phyloP scores from a whole-genome alignment of 2,329 filamentous ascomycete genomes.

The Aspergillus ruber region DNA sequence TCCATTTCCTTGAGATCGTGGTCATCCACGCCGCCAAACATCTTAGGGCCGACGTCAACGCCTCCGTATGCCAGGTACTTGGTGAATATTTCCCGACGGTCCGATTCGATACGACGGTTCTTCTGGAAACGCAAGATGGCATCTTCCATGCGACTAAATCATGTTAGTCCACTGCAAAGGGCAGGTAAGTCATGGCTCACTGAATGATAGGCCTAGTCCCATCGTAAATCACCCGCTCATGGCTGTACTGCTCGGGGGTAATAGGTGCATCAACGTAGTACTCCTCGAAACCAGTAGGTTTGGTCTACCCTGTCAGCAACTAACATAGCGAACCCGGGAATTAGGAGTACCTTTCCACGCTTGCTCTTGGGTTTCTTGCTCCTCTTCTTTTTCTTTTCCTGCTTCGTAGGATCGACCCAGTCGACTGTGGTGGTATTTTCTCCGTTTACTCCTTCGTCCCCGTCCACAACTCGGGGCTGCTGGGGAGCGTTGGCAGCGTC shows the following conservation, averaged over 20 bases:
- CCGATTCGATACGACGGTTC: slow-evolving; percentile 64
- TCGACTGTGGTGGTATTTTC: slow-evolving; percentile 5
- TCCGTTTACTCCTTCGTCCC: slow-evolving; percentile 1
- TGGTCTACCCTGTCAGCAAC: slow-evolving; percentile 21
- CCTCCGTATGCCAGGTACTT: slow-evolving; percentile 81
- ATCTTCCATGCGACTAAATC: slow-evolving; percentile 66
- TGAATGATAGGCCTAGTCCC: slow-evolving; percentile 50
- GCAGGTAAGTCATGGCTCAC: slow-evolving; percentile 36
- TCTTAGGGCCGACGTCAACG: slow-evolving; percentile 56
- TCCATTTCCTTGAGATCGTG: slow-evolving; percentile 58
- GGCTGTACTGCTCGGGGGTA: slow-evolving; percentile 60
- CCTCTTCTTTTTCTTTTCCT: slow-evolving; percentile 29
- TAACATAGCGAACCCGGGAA: not conserved
- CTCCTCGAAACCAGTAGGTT: slow-evolving; percentile 67
- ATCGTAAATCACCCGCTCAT: slow-evolving; percentile 65
- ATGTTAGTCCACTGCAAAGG: slow-evolving; percentile 8
- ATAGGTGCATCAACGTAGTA: slow-evolving; percentile 75
- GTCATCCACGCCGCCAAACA: slow-evolving; percentile 58
- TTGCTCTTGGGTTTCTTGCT: slow-evolving; percentile 34
- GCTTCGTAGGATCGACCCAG: slow-evolving; percentile 1
- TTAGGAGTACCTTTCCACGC: slow-evolving; percentile 23
- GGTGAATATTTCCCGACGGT: slow-evolving; percentile 61
- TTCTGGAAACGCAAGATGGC: slow-evolving; percentile 76
- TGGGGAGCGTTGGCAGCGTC: not conserved
- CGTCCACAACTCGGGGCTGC: not conserved